Conservation (phyloP, 202 grass and related monocot genomes). For the Elaeis oleifera region DNA sequence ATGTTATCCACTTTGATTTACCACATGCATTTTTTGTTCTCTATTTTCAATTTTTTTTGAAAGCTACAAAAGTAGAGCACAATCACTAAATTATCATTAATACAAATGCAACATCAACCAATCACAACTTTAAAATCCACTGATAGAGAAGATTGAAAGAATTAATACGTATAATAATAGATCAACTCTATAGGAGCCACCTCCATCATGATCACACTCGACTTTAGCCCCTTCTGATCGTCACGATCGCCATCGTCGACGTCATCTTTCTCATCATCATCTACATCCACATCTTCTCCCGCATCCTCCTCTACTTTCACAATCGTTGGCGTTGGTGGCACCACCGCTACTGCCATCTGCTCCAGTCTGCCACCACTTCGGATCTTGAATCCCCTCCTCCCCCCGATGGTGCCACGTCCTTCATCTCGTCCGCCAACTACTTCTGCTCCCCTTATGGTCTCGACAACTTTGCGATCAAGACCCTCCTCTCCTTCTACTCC, state of each 20-base stretch:
- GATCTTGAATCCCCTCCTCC: conserved; percentile 19
- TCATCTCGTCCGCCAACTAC: conserved; percentile 59
- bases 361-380: conserved; percentile 11
- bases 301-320: conserved; percentile 29
- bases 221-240: conserved; percentile 77
- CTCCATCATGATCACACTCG: neutral
- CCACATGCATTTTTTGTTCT: too few species aligned
- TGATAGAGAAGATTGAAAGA: too few species aligned
- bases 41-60: too few species aligned
- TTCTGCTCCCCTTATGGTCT: conserved; percentile 67
- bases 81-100: too few species aligned
- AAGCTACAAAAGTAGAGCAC: too few species aligned
- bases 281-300: conserved; percentile 52
- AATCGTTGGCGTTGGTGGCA: conserved; percentile 17
- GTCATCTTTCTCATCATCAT: conserved; percentile 82
- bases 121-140: too few species aligned
- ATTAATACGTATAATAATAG: too few species aligned
- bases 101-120: too few species aligned
- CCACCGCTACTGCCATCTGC: conserved; percentile 17
- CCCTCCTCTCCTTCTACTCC: too few species aligned
- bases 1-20: too few species aligned
- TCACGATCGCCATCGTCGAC: conserved; percentile 74
- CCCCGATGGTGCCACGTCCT: conserved; percentile 33
- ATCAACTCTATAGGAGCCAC: too few species aligned
- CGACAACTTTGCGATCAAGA: conserved; percentile 41